Base-by-base conservation (phyloP, 495 filamentous ascomycete species). In the Penicillium paradoxum region DNA sequence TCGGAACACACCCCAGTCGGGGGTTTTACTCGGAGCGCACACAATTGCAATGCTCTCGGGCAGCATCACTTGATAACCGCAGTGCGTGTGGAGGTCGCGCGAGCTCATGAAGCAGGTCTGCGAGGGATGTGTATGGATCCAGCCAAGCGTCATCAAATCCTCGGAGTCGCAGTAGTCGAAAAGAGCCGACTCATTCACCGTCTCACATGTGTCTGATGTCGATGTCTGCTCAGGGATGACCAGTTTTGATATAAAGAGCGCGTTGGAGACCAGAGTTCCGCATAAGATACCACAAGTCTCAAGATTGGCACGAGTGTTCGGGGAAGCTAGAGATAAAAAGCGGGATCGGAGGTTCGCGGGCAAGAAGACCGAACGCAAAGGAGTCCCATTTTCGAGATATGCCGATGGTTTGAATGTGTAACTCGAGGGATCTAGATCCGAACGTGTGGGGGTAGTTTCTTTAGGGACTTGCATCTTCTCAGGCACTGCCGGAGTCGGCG, bases 21-120 rank as follows among this genome's bases (percentile, higher is more conserved):
- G 89, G 13, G 77, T 73, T 53, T 86, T 86, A 39, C 79, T 86
- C 11, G 93, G 93, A 25, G 95, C 89, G 70, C 95, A 97, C 40
- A 98, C 93, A 57, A 98, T 95, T 7, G 95, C 93, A 62, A 98
- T 92, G 62, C 87, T 91, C 74, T 98, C 93, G 14, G 88, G 83
- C 65, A 97, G 78, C 90, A 93, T 95, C 22, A 89, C 80, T 67
- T 98, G 93, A 67, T 96, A 97, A 17, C 89, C 90, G 27, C 80
- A 79, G 60, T 97, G 93, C 0, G 95, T 98, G 59, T 98, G 93
- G 55, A 96, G 61, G 64, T 98, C 93, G 30, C 91, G 78, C 29
- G 86, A 91, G 70, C 90, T 95, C 89, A 98, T 93, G 66, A 98
- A 98, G 66, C 93, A 98, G 1, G 90, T 95, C 73, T 98, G 95